Evolutionary conservation across 1,284 basidiomycete species (phyloP).

Genomic region (Boletus sp.): DNA sequence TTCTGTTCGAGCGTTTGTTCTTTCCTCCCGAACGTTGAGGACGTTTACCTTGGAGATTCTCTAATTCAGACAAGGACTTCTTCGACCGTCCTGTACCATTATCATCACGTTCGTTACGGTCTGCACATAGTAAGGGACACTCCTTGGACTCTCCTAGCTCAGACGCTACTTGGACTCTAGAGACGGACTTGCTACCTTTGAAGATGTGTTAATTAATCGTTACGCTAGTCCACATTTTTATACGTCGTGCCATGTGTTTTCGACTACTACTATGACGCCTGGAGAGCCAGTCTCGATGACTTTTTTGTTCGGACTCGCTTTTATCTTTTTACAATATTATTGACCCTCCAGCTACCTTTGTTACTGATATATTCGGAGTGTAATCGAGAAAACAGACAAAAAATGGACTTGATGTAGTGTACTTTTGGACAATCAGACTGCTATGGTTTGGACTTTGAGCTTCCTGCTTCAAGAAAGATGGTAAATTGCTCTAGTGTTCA

Average conservation of each 20-base stretch:
- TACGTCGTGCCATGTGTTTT: constrained; percentile 21
- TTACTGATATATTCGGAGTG: constrained; percentile 3
- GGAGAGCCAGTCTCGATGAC: constrained; percentile 1
- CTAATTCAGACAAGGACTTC: constrained; percentile 8
- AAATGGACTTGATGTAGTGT: constrained; percentile 19
- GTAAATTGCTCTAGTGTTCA: too few relatives aligned
- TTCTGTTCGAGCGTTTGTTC: constrained; percentile 2
- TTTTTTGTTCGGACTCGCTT: constrained; percentile 12
- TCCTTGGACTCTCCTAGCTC: constrained; percentile 20
- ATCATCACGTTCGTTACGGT: constrained; percentile 21
- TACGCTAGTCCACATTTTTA: constrained; percentile 31
- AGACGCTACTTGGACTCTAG: constrained; percentile 23
- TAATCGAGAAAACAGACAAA: constrained; percentile 16
- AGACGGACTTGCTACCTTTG: constrained; percentile 25
- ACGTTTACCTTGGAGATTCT: constrained; percentile 11
- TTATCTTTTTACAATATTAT: constrained; percentile 6
- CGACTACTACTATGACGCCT: constrained; percentile 8
- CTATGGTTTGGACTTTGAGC: not conserved
- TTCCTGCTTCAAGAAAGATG: too few relatives aligned
- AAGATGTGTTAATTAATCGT: constrained; percentile 24
- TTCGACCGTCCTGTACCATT: constrained; percentile 7
- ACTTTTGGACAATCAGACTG: constrained; percentile 12
- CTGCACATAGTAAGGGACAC: constrained; percentile 20
- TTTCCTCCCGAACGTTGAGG: constrained; percentile 9
- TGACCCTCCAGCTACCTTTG: constrained; percentile 1